A percentile compares a stretch with the other conserved stretches of the same genome.
phyloP scores from a whole-genome alignment of 2,329 filamentous ascomycete species.

The Anisogramma anomala region DNA sequence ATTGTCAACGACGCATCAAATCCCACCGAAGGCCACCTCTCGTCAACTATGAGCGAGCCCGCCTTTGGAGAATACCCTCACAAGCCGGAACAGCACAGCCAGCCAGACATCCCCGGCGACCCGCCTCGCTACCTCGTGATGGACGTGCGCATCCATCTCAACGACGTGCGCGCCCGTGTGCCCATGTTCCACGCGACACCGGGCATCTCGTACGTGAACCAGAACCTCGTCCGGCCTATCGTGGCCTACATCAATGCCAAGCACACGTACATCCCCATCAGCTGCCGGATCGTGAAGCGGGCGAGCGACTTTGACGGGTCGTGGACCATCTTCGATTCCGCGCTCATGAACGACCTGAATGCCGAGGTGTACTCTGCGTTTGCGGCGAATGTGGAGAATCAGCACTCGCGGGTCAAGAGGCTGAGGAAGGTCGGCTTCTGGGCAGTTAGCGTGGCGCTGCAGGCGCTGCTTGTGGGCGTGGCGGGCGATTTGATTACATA shows the following conservation, averaged over 20 bases:
- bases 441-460: slow-evolving; percentile 84
- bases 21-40: slow-evolving; percentile 9
- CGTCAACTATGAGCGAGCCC: slow-evolving; percentile 3
- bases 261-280: slow-evolving; percentile 88
- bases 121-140: slow-evolving; percentile 77
- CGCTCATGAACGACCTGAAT: slow-evolving; percentile 84
- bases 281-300: slow-evolving; percentile 86
- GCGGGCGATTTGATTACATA: slow-evolving; percentile 59
- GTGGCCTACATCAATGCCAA: slow-evolving; percentile 97
- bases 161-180: slow-evolving; percentile 85
- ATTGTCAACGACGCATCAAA: slow-evolving; percentile 13
- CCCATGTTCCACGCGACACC: slow-evolving; percentile 67
- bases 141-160: slow-evolving; percentile 89
- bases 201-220: slow-evolving; percentile 90
- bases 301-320: slow-evolving; percentile 84
- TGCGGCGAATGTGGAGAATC: slow-evolving; percentile 78
- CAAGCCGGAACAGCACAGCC: neutral
- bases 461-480: slow-evolving; percentile 90
- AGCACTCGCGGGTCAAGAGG: slow-evolving; percentile 71
- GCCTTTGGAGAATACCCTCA: too few relatives aligned
- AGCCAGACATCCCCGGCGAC: slow-evolving; percentile 28
- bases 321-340: slow-evolving; percentile 90
- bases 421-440: slow-evolving; percentile 92
- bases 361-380: slow-evolving; percentile 94
- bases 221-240: slow-evolving; percentile 86